Conservation (phyloP, 345 rosid species). For the Streptanthus diversifolius region DNA sequence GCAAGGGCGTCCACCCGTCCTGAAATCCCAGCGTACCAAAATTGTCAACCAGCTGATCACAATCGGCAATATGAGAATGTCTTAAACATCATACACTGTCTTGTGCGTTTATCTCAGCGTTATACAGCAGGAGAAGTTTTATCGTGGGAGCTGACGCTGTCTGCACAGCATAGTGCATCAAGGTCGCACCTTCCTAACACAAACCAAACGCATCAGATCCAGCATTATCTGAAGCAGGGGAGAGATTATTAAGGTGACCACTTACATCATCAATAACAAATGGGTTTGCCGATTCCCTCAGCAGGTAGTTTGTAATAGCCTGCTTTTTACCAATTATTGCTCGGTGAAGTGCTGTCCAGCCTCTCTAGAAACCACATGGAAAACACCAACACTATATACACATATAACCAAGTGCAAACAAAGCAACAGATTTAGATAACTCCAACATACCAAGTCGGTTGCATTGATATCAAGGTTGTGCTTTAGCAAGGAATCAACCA, state of each 20-base stretch:
- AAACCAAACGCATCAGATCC: constrained; percentile 9
- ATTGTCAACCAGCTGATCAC: constrained; percentile 8
- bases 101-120: constrained; percentile 74
- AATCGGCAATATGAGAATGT: background rate
- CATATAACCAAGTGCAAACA: background rate
- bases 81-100: constrained; percentile 56
- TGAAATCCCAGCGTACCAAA: constrained; percentile 32
- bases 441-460: constrained; percentile 52
- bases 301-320: constrained; percentile 71
- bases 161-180: constrained; percentile 92
- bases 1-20: constrained; percentile 98
- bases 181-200: constrained; percentile 78
- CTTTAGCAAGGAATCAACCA: constrained; percentile 67
- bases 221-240: constrained; percentile 18
- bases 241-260: background rate
- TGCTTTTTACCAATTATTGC: constrained; percentile 82
- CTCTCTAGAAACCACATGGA: constrained; percentile 48
- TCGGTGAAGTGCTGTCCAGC: constrained; percentile 79
- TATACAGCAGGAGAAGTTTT: constrained; percentile 70
- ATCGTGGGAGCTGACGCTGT: constrained; percentile 72
- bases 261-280: constrained; percentile 72
- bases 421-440: background rate
- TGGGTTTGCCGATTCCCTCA: constrained; percentile 90
- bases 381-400: background rate
- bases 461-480: constrained; percentile 78